These are phyloP conservation scores for Isatis tinctoria DNA, from an alignment of 345 rosid genomes.

Conservation along the genomic window DNA sequence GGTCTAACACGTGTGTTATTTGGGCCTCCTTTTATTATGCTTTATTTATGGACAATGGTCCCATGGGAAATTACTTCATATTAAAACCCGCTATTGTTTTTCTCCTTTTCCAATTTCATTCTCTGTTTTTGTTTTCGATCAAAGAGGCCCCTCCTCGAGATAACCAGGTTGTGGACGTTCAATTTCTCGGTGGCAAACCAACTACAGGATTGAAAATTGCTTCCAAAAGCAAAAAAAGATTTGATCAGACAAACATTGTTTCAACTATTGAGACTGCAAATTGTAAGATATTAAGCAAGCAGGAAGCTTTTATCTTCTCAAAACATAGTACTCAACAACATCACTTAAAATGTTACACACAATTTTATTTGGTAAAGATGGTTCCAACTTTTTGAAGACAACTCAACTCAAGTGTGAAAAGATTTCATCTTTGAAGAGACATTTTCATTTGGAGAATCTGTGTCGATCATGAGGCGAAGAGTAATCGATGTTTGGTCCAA, in stretches of 20 bases:
- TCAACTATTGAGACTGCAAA: not conserved
- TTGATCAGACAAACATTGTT: not conserved
- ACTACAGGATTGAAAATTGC: no score
- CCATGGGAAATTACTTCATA: not conserved
- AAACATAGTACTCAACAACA: not conserved
- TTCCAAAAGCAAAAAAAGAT: no score
- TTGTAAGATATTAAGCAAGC: not conserved
- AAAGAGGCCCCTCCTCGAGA: not conserved
- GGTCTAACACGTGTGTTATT: not conserved
- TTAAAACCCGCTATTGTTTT: not conserved
- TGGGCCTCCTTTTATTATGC: not conserved
- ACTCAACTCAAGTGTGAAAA: not conserved
- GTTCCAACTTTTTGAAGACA: not conserved
- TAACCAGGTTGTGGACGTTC: not conserved
- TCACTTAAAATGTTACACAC: not conserved
- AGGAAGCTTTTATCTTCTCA: not conserved
- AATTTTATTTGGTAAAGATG: constrained; percentile 3
- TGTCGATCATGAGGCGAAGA: constrained; percentile 52
- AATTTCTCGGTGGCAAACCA: no score
- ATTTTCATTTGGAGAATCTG: constrained; percentile 33
- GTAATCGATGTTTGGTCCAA: constrained; percentile 57
- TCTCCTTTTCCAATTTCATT: not conserved
- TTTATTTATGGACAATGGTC: no score
- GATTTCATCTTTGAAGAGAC: not conserved
- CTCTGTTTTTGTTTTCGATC: no score